A percentile compares a stretch with the other conserved stretches of the same genome.
Conservation (phyloP, 2,329 filamentous ascomycete species). For the Xylaria polymorpha region DNA sequence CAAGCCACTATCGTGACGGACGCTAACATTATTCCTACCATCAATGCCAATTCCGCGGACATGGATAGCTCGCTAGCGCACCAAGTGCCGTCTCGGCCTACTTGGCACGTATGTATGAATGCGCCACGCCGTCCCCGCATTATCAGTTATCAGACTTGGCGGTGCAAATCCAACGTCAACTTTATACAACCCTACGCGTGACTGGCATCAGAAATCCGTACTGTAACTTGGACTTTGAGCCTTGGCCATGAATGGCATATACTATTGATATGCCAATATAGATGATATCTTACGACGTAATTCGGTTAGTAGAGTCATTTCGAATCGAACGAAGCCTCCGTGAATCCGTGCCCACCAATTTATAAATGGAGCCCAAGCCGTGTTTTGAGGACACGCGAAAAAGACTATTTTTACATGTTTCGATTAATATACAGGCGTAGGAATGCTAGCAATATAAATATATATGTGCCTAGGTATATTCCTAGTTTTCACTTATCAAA, state of each 20-base stretch:
- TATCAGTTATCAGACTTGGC: background rate
- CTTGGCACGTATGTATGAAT: background rate
- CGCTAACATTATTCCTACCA: conserved; percentile 11
- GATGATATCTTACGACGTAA: background rate
- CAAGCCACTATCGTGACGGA: conserved; percentile 25
- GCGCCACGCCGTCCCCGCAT: background rate
- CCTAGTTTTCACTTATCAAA: too few relatives aligned
- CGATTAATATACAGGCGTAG: too few relatives aligned
- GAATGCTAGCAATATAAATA: too few relatives aligned
- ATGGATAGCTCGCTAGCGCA: conserved; percentile 23
- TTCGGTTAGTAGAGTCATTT: background rate
- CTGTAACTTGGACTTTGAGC: background rate
- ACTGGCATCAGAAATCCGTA: background rate
- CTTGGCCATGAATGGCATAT: background rate
- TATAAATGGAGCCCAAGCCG: too few relatives aligned
- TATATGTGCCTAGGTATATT: too few relatives aligned
- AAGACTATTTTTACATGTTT: too few relatives aligned
- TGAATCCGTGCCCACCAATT: too few relatives aligned
- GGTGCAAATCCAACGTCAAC: background rate
- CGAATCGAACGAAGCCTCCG: too few relatives aligned
- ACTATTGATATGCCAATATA: background rate
- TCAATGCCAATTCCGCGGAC: conserved; percentile 13
- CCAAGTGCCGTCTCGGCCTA: conserved; percentile 26
- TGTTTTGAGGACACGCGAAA: too few relatives aligned
- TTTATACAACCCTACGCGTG: background rate